Conservation (phyloP, 176 grass and related monocot species). For the Puya raimondii region DNA sequence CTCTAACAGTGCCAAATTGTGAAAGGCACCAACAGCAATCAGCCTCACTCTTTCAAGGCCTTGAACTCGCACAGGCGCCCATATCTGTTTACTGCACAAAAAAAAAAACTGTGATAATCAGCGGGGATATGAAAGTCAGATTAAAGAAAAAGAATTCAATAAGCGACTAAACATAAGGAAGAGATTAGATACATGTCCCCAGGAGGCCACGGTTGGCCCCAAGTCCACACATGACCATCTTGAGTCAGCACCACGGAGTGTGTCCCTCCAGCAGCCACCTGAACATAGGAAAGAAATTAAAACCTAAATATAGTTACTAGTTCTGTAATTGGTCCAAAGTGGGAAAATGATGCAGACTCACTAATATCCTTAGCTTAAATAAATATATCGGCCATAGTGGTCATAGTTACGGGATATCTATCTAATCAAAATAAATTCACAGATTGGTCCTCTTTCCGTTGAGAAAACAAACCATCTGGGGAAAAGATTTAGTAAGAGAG, state of each 20-base stretch:
- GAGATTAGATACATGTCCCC: conserved; percentile 70
- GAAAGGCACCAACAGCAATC: conserved; percentile 99
- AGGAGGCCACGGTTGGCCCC: conserved; percentile 97
- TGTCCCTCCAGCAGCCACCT: conserved; percentile 97
- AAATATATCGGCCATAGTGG: background rate
- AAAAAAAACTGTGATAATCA: background rate
- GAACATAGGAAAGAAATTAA: conserved; percentile 19
- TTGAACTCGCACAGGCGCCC: conserved; percentile 81
- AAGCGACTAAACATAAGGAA: conserved; percentile 4
- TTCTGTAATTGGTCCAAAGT: background rate
- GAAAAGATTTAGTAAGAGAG: too few species aligned
- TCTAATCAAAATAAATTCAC: too few species aligned
- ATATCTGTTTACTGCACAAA: conserved; percentile 72
- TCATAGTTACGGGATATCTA: too few species aligned
- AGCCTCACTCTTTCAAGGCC: conserved; percentile 62
- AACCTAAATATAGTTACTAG: background rate
- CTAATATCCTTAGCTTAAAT: background rate
- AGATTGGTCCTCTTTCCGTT: too few species aligned
- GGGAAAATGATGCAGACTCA: background rate
- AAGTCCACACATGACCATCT: conserved; percentile 92
- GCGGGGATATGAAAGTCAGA: background rate
- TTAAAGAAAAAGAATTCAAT: background rate
- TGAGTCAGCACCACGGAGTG: conserved; percentile 88
- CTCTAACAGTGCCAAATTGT: conserved; percentile 81
- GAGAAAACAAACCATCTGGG: too few species aligned